Percentiles rank a stretch among this genome's conserved stretches.
Evolutionary conservation across 768 basidiomycete genomes (phyloP).

Genomic region (Piloderma croceum): DNA sequence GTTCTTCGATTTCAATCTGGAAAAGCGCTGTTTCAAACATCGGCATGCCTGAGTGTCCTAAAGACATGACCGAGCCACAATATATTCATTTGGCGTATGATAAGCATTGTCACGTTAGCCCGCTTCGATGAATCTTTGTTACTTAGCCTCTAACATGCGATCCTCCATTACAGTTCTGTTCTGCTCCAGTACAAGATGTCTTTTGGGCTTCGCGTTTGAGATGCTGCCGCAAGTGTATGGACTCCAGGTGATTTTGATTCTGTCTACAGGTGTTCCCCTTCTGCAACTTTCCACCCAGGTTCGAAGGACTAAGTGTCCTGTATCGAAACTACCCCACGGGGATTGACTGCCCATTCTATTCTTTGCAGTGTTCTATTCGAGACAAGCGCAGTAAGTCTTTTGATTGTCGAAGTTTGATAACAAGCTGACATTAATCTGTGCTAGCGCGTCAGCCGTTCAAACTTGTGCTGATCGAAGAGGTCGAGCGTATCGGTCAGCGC

Average conservation of each 20-base stretch:
- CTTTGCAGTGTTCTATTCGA: not conserved
- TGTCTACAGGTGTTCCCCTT: too few relatives aligned
- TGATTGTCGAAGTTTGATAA: too few relatives aligned
- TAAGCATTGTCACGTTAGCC: conserved; percentile 24
- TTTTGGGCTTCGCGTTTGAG: not conserved
- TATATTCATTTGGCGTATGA: conserved; percentile 26
- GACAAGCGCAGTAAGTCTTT: not conserved
- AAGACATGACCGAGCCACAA: conserved; percentile 20
- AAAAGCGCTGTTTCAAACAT: conserved; percentile 17
- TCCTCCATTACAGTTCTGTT: not conserved
- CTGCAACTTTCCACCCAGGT: not conserved
- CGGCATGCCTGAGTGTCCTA: conserved; percentile 22
- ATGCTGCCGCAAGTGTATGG: not conserved
- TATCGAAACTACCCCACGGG: not conserved
- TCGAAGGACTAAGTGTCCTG: not conserved
- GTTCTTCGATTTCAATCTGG: conserved; percentile 20
- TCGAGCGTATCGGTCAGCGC: too few relatives aligned
- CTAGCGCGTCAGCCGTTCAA: too few relatives aligned
- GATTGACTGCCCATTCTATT: not conserved
- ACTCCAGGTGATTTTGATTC: not conserved
- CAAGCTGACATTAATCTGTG: too few relatives aligned
- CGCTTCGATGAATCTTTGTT: not conserved
- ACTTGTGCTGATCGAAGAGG: too few relatives aligned
- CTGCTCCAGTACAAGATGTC: not conserved
- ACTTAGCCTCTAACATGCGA: not conserved